phyloP scores from a whole-genome alignment of 495 filamentous ascomycete genomes.

The Clohesyomyces aquaticus region DNA sequence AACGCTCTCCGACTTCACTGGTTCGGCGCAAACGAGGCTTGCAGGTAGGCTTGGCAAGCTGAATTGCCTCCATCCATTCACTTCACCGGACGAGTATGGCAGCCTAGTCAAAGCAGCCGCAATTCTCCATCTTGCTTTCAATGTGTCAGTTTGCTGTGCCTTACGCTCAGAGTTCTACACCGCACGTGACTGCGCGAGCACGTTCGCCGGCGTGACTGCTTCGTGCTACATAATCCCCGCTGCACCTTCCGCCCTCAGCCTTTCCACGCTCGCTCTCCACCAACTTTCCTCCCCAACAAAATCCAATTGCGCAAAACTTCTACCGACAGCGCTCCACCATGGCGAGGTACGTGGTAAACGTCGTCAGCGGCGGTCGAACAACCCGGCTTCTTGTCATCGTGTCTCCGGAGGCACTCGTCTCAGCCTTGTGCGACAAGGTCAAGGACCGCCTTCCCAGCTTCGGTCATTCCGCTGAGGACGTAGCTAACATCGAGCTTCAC shows the following conservation, averaged over 20 bases:
- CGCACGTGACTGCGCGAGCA: neutral
- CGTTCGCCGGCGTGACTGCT: too few species aligned
- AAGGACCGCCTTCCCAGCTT: conserved; percentile 3
- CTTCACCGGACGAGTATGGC: too few species aligned
- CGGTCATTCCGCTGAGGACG: too few species aligned
- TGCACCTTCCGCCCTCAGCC: neutral
- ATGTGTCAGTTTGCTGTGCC: neutral
- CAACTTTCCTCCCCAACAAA: neutral
- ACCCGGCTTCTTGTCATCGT: neutral
- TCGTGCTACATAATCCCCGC: neutral
- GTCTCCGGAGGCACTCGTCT: neutral
- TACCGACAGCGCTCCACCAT: neutral
- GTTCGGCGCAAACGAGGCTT: too few species aligned
- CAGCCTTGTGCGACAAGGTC: conserved; percentile 12
- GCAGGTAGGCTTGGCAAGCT: too few species aligned
- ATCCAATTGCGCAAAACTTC: neutral
- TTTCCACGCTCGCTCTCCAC: neutral
- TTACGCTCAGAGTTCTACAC: neutral
- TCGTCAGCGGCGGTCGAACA: neutral
- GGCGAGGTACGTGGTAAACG: conserved; percentile 18
- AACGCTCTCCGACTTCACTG: too few species aligned
- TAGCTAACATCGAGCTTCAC: conserved; percentile 19
- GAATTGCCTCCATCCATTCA: too few species aligned
- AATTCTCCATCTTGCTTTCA: neutral
- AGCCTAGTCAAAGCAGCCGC: too few species aligned